Conservation (phyloP, 352 stramenopile genomes). For the Thraustochytrium striatum region DNA sequence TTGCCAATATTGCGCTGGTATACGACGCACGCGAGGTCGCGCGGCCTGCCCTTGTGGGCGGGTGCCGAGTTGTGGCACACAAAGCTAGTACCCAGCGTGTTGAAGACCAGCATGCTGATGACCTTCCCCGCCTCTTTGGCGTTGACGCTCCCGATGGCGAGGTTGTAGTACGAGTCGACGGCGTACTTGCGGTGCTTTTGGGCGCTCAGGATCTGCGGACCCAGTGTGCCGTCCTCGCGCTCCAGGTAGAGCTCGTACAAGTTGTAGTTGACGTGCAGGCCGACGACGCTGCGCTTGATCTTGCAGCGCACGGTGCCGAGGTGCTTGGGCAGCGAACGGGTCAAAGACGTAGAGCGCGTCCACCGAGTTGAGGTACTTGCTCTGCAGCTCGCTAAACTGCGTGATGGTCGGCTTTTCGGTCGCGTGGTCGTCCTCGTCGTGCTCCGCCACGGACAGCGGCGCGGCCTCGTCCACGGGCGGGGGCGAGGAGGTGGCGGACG, state of each 20-base stretch:
- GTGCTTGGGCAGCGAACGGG: slow-evolving; percentile 14
- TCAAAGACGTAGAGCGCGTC: slow-evolving; percentile 42
- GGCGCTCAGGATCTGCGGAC: slow-evolving; percentile 35
- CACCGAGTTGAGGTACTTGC: slow-evolving; percentile 27
- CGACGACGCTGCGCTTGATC: slow-evolving; percentile 30
- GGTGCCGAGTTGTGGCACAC: slow-evolving; percentile 29
- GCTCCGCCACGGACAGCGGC: not conserved
- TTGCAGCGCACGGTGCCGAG: slow-evolving; percentile 41
- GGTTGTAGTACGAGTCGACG: slow-evolving; percentile 38
- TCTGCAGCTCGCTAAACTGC: slow-evolving; percentile 8
- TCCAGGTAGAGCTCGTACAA: slow-evolving; percentile 38
- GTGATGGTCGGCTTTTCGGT: slow-evolving; percentile 6
- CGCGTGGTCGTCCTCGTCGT: slow-evolving; percentile 6
- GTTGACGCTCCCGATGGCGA: slow-evolving; percentile 28
- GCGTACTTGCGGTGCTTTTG: slow-evolving; percentile 36
- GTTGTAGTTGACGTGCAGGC: slow-evolving; percentile 43
- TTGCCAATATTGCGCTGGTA: slow-evolving; percentile 24
- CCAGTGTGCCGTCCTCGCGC: slow-evolving; percentile 23
- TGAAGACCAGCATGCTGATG: slow-evolving; percentile 40
- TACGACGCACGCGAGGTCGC: slow-evolving; percentile 28
- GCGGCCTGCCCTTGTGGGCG: slow-evolving; percentile 29
- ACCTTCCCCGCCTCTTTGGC: slow-evolving; percentile 4
- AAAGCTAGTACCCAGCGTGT: slow-evolving; percentile 38
- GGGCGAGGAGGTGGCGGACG: not conserved
- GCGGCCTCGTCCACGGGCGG: not conserved